phyloP scores from a whole-genome alignment of 768 basidiomycete species.

The Gautieria morchelliformis region DNA sequence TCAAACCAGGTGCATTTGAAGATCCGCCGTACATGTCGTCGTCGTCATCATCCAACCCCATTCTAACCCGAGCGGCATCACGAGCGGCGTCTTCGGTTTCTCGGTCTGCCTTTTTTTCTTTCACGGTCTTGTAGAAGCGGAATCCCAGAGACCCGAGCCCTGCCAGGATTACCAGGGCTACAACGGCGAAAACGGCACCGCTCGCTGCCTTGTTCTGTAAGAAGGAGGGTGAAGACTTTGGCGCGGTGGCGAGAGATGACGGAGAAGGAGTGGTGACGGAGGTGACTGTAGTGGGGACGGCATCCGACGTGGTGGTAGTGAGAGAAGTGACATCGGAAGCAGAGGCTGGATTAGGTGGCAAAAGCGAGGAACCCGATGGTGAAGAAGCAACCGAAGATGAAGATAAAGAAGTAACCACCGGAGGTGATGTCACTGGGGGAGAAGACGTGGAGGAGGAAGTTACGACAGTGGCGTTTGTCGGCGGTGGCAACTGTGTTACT shows the following conservation, averaged over 20 bases:
- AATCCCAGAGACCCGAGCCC: conserved; percentile 1
- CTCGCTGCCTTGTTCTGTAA: conserved; percentile 58
- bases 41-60: conserved; percentile 1
- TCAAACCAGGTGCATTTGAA: not conserved
- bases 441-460: conserved; percentile 6
- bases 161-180: conserved; percentile 37
- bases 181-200: conserved; percentile 45
- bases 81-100: conserved; percentile 4
- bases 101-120: not conserved
- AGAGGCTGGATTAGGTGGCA: conserved; percentile 10
- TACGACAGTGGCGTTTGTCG: not conserved
- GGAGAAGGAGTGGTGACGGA: conserved; percentile 21
- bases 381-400: conserved; percentile 9
- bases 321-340: conserved; percentile 13
- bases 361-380: not conserved
- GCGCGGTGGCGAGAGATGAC: conserved; percentile 12
- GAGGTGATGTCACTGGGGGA: not conserved
- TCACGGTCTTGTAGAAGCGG: conserved; percentile 4
- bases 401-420: not conserved
- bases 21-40: not conserved
- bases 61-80: not conserved
- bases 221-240: conserved; percentile 29
- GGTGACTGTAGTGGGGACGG: conserved; percentile 24
- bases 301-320: conserved; percentile 18
- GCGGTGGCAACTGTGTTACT: too few species aligned